A percentile compares a stretch with the other conserved stretches of the same genome.
Evolutionary conservation across 805 yeast genomes (phyloP).

Genomic region (Candida ipomoeae): DNA sequence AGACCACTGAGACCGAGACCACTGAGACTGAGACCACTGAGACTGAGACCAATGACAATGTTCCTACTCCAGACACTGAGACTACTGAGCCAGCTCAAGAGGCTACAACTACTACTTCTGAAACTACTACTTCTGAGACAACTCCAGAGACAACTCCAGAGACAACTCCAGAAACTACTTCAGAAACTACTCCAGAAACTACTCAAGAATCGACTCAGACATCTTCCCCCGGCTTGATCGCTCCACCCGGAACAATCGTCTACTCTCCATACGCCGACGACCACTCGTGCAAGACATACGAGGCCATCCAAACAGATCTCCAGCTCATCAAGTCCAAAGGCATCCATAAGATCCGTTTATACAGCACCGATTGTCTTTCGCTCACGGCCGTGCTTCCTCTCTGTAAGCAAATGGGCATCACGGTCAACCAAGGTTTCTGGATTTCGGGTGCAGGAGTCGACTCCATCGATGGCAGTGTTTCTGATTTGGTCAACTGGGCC

Average conservation of each 20-base stretch:
- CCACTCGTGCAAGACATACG: conserved; percentile 60
- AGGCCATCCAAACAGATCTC: conserved; percentile 56
- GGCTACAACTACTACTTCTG: background rate
- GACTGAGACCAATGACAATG: conserved; percentile 1
- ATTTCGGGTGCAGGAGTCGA: conserved; percentile 59
- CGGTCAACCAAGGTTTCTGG: conserved; percentile 87
- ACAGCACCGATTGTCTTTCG: conserved; percentile 84
- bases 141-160: background rate
- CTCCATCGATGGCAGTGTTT: conserved; percentile 60
- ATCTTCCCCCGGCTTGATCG: conserved; percentile 17
- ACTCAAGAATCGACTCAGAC: background rate
- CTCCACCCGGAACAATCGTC: conserved; percentile 57
- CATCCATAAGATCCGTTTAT: conserved; percentile 64
- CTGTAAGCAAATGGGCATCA: conserved; percentile 56
- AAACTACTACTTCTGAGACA: background rate
- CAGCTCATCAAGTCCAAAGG: conserved; percentile 54
- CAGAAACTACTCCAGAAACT: background rate
- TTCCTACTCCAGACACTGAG: background rate
- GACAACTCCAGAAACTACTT: background rate
- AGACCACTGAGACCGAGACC: background rate
- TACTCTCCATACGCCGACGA: conserved; percentile 76
- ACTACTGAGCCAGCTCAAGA: background rate
- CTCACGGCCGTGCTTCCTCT: conserved; percentile 61
- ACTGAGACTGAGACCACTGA: conserved; percentile 6
- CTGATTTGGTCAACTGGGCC: conserved; percentile 47